Evolutionary conservation across 192 early-diverging fungal species (phyloP).

Genomic region (Funneliformis mosseae): DNA sequence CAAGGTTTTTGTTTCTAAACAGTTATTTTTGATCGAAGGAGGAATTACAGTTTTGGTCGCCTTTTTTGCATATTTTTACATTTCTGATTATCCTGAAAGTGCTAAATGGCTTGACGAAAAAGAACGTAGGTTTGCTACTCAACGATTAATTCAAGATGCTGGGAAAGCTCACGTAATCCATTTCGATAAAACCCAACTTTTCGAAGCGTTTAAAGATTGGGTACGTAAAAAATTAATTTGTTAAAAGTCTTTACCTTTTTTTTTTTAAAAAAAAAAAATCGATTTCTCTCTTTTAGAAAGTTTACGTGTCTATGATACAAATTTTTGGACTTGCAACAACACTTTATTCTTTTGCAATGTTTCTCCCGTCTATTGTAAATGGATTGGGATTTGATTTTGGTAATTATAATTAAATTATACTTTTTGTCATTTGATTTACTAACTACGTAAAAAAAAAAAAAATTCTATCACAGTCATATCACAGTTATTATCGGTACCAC

Average conservation of each 20-base stretch:
- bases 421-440: not conserved
- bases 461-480: constrained; percentile 15
- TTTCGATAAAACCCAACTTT: constrained; percentile 57
- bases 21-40: constrained; percentile 69
- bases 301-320: constrained; percentile 56
- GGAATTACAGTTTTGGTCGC: constrained; percentile 46
- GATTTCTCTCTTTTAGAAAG: constrained; percentile 32
- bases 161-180: constrained; percentile 49
- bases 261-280: not conserved
- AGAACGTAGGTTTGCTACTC: constrained; percentile 48
- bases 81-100: constrained; percentile 54
- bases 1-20: not conserved
- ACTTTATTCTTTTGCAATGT: constrained; percentile 65
- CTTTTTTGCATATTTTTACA: constrained; percentile 43
- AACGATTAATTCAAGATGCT: constrained; percentile 50
- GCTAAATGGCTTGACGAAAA: constrained; percentile 46
- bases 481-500: constrained; percentile 35
- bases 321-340: constrained; percentile 65
- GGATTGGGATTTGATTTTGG: constrained; percentile 60
- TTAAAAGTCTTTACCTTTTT: not conserved
- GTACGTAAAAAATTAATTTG: constrained; percentile 32
- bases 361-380: constrained; percentile 74
- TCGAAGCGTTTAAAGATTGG: constrained; percentile 51
- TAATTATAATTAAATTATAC: not conserved
- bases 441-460: not conserved